Conservation (phyloP, 164 flowering plant species). For the Liquidambar formosana region DNA sequence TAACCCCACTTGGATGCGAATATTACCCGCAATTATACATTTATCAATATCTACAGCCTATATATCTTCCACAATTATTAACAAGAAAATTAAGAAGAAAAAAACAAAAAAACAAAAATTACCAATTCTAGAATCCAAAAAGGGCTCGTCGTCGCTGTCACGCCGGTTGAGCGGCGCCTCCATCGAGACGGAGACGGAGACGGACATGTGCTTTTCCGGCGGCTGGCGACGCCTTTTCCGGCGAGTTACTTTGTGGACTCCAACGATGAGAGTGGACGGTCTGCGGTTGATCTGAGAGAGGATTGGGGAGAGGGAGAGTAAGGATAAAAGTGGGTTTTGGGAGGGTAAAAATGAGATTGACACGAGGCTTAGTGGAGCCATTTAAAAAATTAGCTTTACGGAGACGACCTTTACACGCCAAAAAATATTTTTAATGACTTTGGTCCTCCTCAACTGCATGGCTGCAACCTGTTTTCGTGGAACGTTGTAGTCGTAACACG, state of each 20-base stretch:
- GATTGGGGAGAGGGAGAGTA: constrained; percentile 19
- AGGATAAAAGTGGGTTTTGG: constrained; percentile 18
- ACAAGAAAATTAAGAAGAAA: neutral
- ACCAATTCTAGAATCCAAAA: constrained; percentile 37
- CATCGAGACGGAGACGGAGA: constrained; percentile 30
- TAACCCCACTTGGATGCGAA: too few species aligned
- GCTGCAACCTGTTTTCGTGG: too few species aligned
- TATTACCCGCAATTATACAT: too few species aligned
- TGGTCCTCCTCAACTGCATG: too few species aligned
- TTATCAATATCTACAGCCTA: neutral
- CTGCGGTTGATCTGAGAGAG: constrained; percentile 30
- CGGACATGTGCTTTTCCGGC: constrained; percentile 46
- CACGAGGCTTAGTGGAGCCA: constrained; percentile 24
- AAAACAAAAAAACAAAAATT: constrained; percentile 10
- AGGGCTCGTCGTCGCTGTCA: constrained; percentile 28
- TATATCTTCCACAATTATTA: neutral
- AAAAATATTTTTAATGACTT: too few species aligned
- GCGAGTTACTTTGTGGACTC: constrained; percentile 22
- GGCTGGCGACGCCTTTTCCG: constrained; percentile 26
- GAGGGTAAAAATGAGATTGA: constrained; percentile 31
- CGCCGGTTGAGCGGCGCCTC: constrained; percentile 22
- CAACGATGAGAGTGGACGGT: constrained; percentile 24
- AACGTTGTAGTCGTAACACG: too few species aligned
- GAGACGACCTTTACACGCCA: neutral
- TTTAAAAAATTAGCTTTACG: constrained; percentile 8